Conservation (phyloP, 176 grass and related monocot genomes). For the Lolium rigidum region DNA sequence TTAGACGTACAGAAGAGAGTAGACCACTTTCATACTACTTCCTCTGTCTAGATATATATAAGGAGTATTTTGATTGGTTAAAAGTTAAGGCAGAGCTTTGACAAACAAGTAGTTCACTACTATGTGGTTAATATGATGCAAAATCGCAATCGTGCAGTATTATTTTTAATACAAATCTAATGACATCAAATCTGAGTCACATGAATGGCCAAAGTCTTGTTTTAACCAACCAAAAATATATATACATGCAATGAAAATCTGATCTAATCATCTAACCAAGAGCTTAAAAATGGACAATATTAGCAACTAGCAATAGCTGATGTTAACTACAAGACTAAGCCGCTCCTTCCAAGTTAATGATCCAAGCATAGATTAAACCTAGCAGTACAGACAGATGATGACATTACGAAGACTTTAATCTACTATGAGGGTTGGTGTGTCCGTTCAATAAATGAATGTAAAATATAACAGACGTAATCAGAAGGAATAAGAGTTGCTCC, state of each 20-base stretch:
- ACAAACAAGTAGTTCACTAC: not conserved
- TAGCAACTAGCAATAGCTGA: slow-evolving; percentile 10
- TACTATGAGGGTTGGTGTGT: slow-evolving; percentile 4
- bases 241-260: not conserved
- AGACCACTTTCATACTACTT: not conserved
- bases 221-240: not conserved
- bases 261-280: not conserved
- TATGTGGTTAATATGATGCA: not conserved
- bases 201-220: not conserved
- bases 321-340: not conserved
- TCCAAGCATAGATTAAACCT: slow-evolving; percentile 5
- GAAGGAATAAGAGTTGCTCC: not conserved
- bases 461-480: slow-evolving; percentile 1
- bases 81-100: not conserved
- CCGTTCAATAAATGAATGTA: not conserved
- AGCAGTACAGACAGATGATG: slow-evolving; percentile 17
- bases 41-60: not conserved
- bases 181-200: not conserved
- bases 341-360: slow-evolving; percentile 12
- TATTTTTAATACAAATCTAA: no score
- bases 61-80: not conserved
- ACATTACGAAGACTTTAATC: not conserved
- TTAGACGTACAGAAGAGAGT: not conserved
- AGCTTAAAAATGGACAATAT: not conserved
- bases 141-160: not conserved